Evolutionary conservation across 2,329 filamentous ascomycete genomes (phyloP).

Genomic region (Beauveria asiatica): DNA sequence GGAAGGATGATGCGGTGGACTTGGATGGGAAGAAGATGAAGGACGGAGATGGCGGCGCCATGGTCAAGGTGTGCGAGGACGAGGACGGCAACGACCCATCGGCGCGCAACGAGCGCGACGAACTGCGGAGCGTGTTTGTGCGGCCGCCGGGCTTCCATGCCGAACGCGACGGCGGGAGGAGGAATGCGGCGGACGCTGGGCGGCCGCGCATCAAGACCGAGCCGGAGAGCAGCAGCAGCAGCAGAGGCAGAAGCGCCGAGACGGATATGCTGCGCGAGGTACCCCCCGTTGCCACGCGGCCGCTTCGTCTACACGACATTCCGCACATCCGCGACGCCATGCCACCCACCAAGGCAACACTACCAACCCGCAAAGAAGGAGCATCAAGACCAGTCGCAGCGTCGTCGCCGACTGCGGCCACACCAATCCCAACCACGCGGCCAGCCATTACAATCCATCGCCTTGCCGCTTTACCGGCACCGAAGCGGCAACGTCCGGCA

Average conservation of each 20-base stretch:
- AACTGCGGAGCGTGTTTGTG: constrained; percentile 44
- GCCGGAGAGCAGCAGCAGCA: neutral
- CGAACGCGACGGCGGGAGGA: neutral
- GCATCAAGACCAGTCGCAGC: neutral
- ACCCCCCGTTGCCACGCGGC: neutral
- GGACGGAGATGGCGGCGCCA: constrained; percentile 55
- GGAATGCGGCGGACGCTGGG: neutral
- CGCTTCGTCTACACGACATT: neutral
- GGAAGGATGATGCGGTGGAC: constrained; percentile 44
- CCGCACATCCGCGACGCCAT: neutral
- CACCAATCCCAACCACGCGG: neutral
- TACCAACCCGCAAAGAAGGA: neutral
- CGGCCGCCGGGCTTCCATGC: neutral
- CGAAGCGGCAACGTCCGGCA: neutral
- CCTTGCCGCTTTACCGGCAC: neutral
- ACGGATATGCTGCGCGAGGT: neutral
- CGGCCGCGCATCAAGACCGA: neutral
- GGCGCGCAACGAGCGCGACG: constrained; percentile 46
- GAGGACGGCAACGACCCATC: constrained; percentile 45
- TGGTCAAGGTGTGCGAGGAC: constrained; percentile 70
- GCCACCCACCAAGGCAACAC: neutral
- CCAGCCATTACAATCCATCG: neutral
- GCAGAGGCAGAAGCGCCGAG: neutral
- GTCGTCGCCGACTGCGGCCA: neutral
- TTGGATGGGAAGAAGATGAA: constrained; percentile 55